Percentiles rank a stretch among this genome's conserved stretches.
Conservation (phyloP, 495 filamentous ascomycete genomes). For the Letharia columbiana region DNA sequence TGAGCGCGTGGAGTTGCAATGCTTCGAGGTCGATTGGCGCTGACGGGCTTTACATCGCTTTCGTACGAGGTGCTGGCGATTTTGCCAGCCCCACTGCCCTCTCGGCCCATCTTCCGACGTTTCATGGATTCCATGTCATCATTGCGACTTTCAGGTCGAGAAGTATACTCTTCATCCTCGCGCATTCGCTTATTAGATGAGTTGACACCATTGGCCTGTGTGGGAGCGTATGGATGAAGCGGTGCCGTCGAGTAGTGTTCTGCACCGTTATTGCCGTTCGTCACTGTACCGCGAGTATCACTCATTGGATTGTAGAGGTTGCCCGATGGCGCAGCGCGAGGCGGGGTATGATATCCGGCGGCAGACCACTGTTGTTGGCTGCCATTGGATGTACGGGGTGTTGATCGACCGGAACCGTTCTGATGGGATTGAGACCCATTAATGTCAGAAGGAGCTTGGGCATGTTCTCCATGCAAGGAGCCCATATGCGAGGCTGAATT, state of each 20-base stretch:
- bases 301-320: conserved; percentile 87
- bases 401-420: conserved; percentile 76
- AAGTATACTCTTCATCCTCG: conserved; percentile 63
- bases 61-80: conserved; percentile 35
- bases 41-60: conserved; percentile 22
- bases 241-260: conserved; percentile 61
- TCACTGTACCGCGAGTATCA: conserved; percentile 61
- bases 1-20: conserved; percentile 19
- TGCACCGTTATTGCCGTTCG: conserved; percentile 52
- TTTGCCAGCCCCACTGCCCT: conserved; percentile 43
- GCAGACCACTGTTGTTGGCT: conserved; percentile 63
- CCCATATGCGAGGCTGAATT: conserved; percentile 53
- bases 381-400: conserved; percentile 58
- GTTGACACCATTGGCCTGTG: conserved; percentile 57
- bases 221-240: conserved; percentile 47
- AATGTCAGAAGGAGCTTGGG: conserved; percentile 72
- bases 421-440: conserved; percentile 79
- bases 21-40: conserved; percentile 21
- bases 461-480: conserved; percentile 62
- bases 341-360: conserved; percentile 69
- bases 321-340: conserved; percentile 60
- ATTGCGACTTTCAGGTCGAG: conserved; percentile 58
- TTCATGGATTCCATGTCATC: conserved; percentile 61
- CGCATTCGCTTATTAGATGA: conserved; percentile 71
- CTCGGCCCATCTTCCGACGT: conserved; percentile 72